Conservation (phyloP, 106 monocot genomes). For the Dactylorhiza incarnata region DNA sequence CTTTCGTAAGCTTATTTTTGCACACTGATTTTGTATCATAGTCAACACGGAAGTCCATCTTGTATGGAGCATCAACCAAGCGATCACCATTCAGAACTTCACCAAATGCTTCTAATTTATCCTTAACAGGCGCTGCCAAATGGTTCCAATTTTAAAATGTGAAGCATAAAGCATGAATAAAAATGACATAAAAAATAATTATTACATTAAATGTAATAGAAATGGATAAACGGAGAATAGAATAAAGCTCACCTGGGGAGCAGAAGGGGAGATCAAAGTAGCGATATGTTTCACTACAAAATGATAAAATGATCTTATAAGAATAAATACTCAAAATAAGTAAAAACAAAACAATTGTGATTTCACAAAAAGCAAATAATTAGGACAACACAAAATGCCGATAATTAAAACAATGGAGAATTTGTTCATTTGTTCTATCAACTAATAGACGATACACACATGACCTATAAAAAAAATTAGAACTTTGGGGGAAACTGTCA, state of each 20-base stretch:
- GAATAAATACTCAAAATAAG: not conserved
- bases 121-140: conserved; percentile 27
- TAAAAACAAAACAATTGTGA: not conserved
- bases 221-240: not conserved
- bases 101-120: conserved; percentile 50
- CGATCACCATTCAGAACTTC: conserved; percentile 56
- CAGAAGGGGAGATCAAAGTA: conserved; percentile 75
- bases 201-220: not conserved
- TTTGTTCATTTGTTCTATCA: not conserved
- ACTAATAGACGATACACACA: not conserved
- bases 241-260: conserved; percentile 34
- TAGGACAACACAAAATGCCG: not conserved
- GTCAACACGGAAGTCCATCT: conserved; percentile 46
- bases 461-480: not conserved
- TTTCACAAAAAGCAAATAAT: not conserved
- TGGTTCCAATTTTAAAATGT: conserved; percentile 4
- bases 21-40: conserved; percentile 31
- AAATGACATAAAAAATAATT: not conserved
- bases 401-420: not conserved
- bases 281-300: conserved; percentile 62
- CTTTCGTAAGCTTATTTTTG: conserved; percentile 40
- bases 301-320: not conserved
- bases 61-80: conserved; percentile 59
- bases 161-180: not conserved
- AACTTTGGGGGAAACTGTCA: not conserved